Percentiles rank a stretch among this genome's conserved stretches.
Evolutionary conservation across 164 flowering plant genomes (phyloP).

Genomic region (Houttuynia cordata): DNA sequence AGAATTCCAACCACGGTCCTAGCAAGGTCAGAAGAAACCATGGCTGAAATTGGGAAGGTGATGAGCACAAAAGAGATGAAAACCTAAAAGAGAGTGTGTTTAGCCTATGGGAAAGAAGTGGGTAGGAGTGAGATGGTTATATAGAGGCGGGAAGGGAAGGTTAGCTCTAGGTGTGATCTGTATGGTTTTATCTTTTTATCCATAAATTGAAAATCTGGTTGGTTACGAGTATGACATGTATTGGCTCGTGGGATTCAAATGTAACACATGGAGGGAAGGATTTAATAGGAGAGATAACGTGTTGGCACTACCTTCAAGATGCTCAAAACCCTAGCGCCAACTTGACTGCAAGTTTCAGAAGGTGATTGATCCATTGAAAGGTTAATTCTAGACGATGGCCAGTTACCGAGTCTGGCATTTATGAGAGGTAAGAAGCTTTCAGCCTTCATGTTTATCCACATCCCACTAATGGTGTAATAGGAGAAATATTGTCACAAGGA

Average conservation of each 20-base stretch:
- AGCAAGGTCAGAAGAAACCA: constrained; percentile 34
- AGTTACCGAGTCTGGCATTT: neutral
- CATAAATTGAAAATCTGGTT: neutral
- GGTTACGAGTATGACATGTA: constrained; percentile 25
- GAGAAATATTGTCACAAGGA: too few relatives aligned
- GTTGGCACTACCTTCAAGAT: constrained; percentile 20
- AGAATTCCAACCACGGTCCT: constrained; percentile 41
- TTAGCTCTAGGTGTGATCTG: neutral
- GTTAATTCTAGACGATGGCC: neutral
- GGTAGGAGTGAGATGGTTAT: neutral
- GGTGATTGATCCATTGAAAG: neutral
- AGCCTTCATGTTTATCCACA: constrained; percentile 1
- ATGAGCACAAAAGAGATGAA: neutral
- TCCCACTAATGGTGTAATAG: neutral
- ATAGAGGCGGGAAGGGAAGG: neutral
- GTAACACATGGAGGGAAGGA: constrained; percentile 14
- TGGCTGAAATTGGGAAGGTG: constrained; percentile 12
- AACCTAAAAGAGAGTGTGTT: too few relatives aligned
- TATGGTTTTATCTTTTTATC: neutral
- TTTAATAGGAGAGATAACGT: constrained; percentile 6
- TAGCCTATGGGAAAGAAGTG: neutral
- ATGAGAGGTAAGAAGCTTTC: too few relatives aligned
- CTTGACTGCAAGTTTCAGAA: constrained; percentile 1
- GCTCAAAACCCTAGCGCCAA: constrained; percentile 5
- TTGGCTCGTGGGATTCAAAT: constrained; percentile 4